Percentiles rank a stretch among this genome's conserved stretches.
Conservation (phyloP, 495 filamentous ascomycete genomes). For the Aspergillus biplanus region DNA sequence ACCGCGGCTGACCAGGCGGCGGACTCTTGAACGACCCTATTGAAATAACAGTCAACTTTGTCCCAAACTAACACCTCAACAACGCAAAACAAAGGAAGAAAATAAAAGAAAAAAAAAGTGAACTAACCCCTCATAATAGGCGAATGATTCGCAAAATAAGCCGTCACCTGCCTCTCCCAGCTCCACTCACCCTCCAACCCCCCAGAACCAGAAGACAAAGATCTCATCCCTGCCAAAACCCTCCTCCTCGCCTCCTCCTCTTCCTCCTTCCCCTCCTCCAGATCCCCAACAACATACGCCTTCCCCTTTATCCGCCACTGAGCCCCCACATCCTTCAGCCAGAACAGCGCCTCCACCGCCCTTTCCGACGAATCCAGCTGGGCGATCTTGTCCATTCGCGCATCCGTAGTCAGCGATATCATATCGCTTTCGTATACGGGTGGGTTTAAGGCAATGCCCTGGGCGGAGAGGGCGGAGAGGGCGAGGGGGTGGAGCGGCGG, state of each 20-base stretch:
- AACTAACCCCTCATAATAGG: slow-evolving; percentile 70
- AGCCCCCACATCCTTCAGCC: slow-evolving; percentile 67
- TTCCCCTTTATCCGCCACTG: slow-evolving; percentile 86
- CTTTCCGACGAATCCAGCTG: slow-evolving; percentile 64
- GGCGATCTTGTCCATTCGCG: slow-evolving; percentile 77
- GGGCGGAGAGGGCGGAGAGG: slow-evolving; percentile 67
- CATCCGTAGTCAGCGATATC: slow-evolving; percentile 83
- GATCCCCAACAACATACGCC: slow-evolving; percentile 71
- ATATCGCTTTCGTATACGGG: slow-evolving; percentile 71
- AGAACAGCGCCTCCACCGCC: slow-evolving; percentile 81
- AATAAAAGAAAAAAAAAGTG: slow-evolving; percentile 12
- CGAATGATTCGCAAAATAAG: slow-evolving; percentile 84
- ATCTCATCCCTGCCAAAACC: slow-evolving; percentile 29
- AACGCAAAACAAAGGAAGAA: slow-evolving; percentile 11
- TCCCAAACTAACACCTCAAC: slow-evolving; percentile 3
- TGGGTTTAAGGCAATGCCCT: slow-evolving; percentile 60
- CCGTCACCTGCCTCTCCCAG: slow-evolving; percentile 76
- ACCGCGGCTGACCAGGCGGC: slow-evolving; percentile 67
- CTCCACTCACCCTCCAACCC: slow-evolving; percentile 50
- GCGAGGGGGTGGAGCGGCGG: slow-evolving; percentile 53
- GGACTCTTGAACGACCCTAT: slow-evolving; percentile 75
- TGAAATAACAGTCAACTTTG: background rate
- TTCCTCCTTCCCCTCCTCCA: slow-evolving; percentile 56
- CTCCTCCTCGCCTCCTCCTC: slow-evolving; percentile 35
- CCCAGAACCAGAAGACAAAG: no score